Percentiles rank a stretch among this genome's conserved stretches.
These are phyloP conservation scores for Candida railenensis DNA, from an alignment of 805 yeast species.

Conservation along the genomic window DNA sequence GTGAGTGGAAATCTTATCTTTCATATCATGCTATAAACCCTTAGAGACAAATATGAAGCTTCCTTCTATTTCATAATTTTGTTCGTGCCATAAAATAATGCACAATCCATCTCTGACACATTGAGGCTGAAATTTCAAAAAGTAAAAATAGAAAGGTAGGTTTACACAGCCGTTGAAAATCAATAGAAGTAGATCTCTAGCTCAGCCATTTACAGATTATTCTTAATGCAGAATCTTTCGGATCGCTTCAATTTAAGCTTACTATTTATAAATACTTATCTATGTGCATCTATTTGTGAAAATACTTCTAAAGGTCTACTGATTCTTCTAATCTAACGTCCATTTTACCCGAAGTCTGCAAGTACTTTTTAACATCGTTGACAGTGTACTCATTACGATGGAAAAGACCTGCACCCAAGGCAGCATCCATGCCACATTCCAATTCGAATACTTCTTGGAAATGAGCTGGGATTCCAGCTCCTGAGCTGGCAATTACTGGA, in stretches of 20 bases:
- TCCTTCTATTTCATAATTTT: neutral
- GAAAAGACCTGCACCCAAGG: slow-evolving; percentile 98
- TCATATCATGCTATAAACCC: neutral
- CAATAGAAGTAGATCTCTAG: neutral
- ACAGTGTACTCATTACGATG: slow-evolving; percentile 94
- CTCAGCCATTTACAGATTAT: too few species aligned
- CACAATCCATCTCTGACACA: neutral
- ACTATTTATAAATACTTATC: too few species aligned
- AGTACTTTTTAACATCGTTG: slow-evolving; percentile 70
- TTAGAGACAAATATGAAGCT: too few species aligned
- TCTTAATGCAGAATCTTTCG: too few species aligned
- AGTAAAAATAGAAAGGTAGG: too few species aligned
- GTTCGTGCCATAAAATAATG: neutral
- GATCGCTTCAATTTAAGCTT: too few species aligned
- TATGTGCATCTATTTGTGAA: too few species aligned
- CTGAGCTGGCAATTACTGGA: slow-evolving; percentile 97
- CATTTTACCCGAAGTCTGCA: slow-evolving; percentile 52
- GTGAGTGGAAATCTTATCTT: neutral
- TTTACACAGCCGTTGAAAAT: too few species aligned
- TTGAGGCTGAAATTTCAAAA: too few species aligned
- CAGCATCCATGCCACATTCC: slow-evolving; percentile 88
- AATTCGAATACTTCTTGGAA: slow-evolving; percentile 79
- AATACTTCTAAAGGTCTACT: slow-evolving; percentile 18
- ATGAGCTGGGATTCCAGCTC: slow-evolving; percentile 94
- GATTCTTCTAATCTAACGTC: slow-evolving; percentile 67